Evolutionary conservation across 1,284 basidiomycete genomes (phyloP), one percentile per base, ranked within the genome.

Genomic region (Ceratobasidium sp.): DNA sequence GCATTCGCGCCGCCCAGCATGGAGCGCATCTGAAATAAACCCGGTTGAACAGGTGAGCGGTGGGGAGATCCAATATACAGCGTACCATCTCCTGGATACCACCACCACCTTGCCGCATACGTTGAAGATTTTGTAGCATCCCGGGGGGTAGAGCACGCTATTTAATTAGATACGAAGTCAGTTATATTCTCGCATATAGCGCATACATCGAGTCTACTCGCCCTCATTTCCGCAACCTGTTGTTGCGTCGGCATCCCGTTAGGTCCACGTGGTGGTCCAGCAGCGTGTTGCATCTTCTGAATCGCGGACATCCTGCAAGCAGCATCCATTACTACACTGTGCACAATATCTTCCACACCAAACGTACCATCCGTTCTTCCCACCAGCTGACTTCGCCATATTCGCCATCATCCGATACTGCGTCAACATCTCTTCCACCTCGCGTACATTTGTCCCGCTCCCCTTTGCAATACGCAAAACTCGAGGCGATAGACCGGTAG

Each of bases 381-480:
- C 98, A 58, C 97, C 97, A 19, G 96, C 95, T 81, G 95, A 92
- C 84, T 96, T 97, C 27, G 96, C 96, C 94, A 98, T 96, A 79
- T 94, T 95, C 66, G 94, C 91, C 93, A 98, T 97, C 92, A 98
- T 96, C 65, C 93, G 89, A 79, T 98, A 97, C 83, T 98, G 96
- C 80, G 94, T 93, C 41, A 99, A 84, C 75, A 98, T 84, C 81
- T 98, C 97, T 81, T 99, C 97, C 24, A 99, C 96, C 83, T 99
- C 98, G 76, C 95, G 88, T 49, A 99, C 94, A 77, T 90, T 94
- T 53, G 97, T 98, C n/a, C 97, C 97, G 78, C 94, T 96, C 46
- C 97, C 97, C 77, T 89, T 86, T 0, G 98, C 98, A 29, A 99
- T 94, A 73, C 96, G 87, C 71, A 89, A 88, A 7, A 97, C 93